Conservation (phyloP, 306 rosid species). For the Cicer bijugum region DNA sequence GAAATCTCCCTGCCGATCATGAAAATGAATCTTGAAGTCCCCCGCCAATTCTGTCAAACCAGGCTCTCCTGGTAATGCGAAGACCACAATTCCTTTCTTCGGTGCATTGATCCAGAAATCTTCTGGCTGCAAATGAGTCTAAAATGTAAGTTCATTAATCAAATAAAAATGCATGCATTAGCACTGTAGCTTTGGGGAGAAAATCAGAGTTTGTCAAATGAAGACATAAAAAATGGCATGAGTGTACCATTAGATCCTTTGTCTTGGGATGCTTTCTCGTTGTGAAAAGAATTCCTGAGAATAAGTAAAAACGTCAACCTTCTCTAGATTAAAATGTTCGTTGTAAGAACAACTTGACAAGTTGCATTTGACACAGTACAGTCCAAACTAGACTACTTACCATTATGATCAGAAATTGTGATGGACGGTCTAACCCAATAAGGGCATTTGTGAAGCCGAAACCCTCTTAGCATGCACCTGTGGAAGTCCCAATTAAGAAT, state of each 20-base stretch:
- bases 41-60: slow-evolving; percentile 84
- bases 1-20: slow-evolving; percentile 95
- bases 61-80: slow-evolving; percentile 94
- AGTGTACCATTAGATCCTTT: slow-evolving; percentile 75
- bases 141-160: slow-evolving; percentile 33
- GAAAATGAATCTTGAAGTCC: slow-evolving; percentile 90
- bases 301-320: slow-evolving; percentile 42
- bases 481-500: slow-evolving; percentile 46
- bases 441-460: slow-evolving; percentile 92
- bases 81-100: slow-evolving; percentile 87
- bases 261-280: slow-evolving; percentile 81
- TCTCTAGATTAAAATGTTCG: slow-evolving; percentile 33
- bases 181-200: slow-evolving; percentile 13
- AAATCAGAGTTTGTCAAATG: slow-evolving; percentile 8
- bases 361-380: slow-evolving; percentile 25
- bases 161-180: slow-evolving; percentile 38
- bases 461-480: slow-evolving; percentile 97
- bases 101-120: slow-evolving; percentile 90
- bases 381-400: slow-evolving; percentile 50
- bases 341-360: slow-evolving; percentile 36
- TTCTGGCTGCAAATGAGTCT: slow-evolving; percentile 73
- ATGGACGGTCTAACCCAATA: slow-evolving; percentile 87
- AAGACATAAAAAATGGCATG: slow-evolving; percentile 34
- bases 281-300: slow-evolving; percentile 79
- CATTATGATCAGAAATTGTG: slow-evolving; percentile 80